A percentile compares a stretch with the other conserved stretches of the same genome.
Evolutionary conservation across 345 rosid genomes (phyloP).

Genomic region (Isatis tinctoria): DNA sequence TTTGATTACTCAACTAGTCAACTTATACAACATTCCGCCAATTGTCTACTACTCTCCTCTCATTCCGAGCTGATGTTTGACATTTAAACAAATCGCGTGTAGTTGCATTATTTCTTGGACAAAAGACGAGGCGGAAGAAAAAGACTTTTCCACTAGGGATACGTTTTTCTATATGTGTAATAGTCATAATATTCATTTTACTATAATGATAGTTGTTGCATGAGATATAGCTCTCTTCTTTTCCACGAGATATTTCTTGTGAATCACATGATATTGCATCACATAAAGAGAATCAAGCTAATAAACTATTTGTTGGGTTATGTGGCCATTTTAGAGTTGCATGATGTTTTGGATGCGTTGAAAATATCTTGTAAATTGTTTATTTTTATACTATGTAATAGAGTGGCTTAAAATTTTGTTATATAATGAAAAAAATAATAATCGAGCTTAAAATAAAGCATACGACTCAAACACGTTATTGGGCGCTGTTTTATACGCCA

Average conservation of each 20-base stretch:
- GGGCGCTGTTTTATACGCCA: conserved; percentile 10
- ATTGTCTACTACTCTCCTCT: not conserved
- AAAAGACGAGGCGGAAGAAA: not conserved
- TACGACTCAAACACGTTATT: conserved; percentile 15
- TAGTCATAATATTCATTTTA: not conserved
- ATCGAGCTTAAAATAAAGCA: not conserved
- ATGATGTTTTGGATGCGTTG: not conserved
- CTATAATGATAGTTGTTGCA: not conserved
- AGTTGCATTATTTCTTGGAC: not conserved
- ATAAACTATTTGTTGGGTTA: not conserved
- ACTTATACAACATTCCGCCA: not conserved
- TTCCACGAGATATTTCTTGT: not conserved
- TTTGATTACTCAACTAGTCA: not conserved
- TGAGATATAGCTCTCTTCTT: not conserved
- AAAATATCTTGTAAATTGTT: not conserved
- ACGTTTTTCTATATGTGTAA: not conserved
- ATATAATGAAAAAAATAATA: not conserved
- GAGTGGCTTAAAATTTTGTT: not conserved
- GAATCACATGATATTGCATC: not conserved
- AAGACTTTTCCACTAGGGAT: not conserved
- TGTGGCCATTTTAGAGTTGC: not conserved
- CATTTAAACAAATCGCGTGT: not conserved
- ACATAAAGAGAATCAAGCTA: not conserved
- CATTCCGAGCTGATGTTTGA: conserved; percentile 5
- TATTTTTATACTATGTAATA: no score